Evolutionary conservation across 2,329 filamentous ascomycete genomes (phyloP).

Genomic region (Zopfia rhizophila): DNA sequence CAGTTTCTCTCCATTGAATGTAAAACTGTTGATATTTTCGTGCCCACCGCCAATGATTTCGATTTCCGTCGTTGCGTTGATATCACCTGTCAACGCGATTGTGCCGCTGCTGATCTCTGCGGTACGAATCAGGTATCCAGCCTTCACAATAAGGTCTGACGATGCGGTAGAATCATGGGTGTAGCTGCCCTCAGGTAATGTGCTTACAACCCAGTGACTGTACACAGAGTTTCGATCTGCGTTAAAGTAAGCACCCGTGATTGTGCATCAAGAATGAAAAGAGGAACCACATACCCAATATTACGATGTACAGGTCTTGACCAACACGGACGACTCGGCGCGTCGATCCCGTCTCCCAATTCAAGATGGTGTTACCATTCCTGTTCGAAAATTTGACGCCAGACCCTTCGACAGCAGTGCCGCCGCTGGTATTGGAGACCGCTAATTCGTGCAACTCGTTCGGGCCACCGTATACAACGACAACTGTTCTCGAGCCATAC

Average conservation of each 20-base stretch:
- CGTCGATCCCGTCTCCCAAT: slow-evolving; percentile 64
- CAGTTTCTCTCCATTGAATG: slow-evolving; percentile 65
- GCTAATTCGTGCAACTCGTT: slow-evolving; percentile 71
- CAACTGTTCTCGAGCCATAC: slow-evolving; percentile 64
- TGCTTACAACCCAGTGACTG: slow-evolving; percentile 70
- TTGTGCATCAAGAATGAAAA: too few relatives aligned
- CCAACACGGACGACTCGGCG: slow-evolving; percentile 61
- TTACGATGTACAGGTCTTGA: slow-evolving; percentile 60
- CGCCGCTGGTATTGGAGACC: slow-evolving; percentile 44
- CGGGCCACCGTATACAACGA: slow-evolving; percentile 70
- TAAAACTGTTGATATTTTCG: slow-evolving; percentile 59
- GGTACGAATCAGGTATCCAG: slow-evolving; percentile 70
- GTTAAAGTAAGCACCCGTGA: too few relatives aligned
- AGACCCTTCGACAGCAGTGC: slow-evolving; percentile 49
- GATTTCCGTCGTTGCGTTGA: slow-evolving; percentile 73
- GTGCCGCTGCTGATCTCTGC: slow-evolving; percentile 63
- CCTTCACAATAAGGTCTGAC: slow-evolving; percentile 64
- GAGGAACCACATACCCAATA: too few relatives aligned
- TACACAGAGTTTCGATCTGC: slow-evolving; percentile 74
- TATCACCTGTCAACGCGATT: slow-evolving; percentile 73
- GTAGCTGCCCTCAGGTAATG: slow-evolving; percentile 23
- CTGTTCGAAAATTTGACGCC: slow-evolving; percentile 45
- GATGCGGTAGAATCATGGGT: slow-evolving; percentile 25
- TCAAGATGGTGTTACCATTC: slow-evolving; percentile 58
- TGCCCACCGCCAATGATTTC: slow-evolving; percentile 74